Evolutionary conservation across 208 protist species (phyloP).

Genomic region (Leishmania guyanensis): DNA sequence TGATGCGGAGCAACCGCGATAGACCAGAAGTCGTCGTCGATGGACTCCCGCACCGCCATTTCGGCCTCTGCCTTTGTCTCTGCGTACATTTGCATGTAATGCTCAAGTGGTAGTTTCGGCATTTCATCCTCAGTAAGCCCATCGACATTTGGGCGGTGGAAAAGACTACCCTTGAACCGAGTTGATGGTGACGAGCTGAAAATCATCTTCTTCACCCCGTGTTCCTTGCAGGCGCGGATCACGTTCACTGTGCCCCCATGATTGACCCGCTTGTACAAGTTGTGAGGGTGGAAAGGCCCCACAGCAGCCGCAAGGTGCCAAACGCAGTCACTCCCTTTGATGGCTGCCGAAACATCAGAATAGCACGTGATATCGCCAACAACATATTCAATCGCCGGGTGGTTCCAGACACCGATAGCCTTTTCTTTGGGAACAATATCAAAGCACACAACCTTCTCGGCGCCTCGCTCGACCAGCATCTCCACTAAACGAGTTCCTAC

Average conservation of each 20-base stretch:
- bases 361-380: slow-evolving; percentile 90
- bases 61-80: slow-evolving; percentile 94
- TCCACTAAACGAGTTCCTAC: slow-evolving; percentile 95
- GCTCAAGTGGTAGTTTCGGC: slow-evolving; percentile 80
- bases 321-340: slow-evolving; percentile 92
- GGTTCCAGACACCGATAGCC: slow-evolving; percentile 66
- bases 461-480: slow-evolving; percentile 95
- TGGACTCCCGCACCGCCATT: slow-evolving; percentile 80
- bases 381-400: slow-evolving; percentile 91
- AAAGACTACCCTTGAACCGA: slow-evolving; percentile 90
- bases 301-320: slow-evolving; percentile 95
- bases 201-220: slow-evolving; percentile 91
- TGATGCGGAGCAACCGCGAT: slow-evolving; percentile 94
- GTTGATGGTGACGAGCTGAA: slow-evolving; percentile 95
- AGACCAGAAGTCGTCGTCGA: slow-evolving; percentile 84
- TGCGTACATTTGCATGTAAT: slow-evolving; percentile 95
- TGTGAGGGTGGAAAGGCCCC: slow-evolving; percentile 92
- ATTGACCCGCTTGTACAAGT: slow-evolving; percentile 92
- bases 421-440: slow-evolving; percentile 90
- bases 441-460: slow-evolving; percentile 89
- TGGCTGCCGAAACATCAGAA: slow-evolving; percentile 65
- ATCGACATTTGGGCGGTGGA: slow-evolving; percentile 91
- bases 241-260: slow-evolving; percentile 94
- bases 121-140: slow-evolving; percentile 92
- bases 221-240: slow-evolving; percentile 90